Base-by-base conservation (phyloP, 2,329 filamentous ascomycete genomes). In the Podosphaera fusca region DNA sequence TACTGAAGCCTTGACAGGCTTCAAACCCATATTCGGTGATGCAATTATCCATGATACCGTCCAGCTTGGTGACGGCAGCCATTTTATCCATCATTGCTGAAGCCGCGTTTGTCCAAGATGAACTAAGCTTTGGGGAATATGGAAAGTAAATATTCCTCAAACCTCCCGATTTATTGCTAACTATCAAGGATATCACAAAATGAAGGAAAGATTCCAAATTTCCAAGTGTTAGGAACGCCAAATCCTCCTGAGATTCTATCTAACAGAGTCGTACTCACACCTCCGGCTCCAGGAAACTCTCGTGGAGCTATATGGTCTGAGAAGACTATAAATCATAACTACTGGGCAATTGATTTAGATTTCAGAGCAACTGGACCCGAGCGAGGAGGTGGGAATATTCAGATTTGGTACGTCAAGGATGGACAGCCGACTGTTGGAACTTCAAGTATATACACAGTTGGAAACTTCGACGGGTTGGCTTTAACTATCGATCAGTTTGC, bases 221-320 rank as follows among this genome's bases (percentile, higher is more conserved):
- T 63, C 57, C 60, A 67, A 46, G 49, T 68, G 35, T 56, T 59
- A n/a, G 66, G 66, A 55, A 72, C 72, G 50, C 78, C 79, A 34
- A 67, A 71, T 60, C 63, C 69, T 40, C 79, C 80, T 62, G 77
- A 84, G 65, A 69, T 84, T 59, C 79, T 95, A 59, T 94, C 88
- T 62, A 90, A 96, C 74, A 87, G 89, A 68, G 68, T 96, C 59
- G 85, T 98, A 67, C 78, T 98, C 58, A 98, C 92, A 1, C 90
- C 92, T 9, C 82, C 88, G 12, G 82, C 81, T 54, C 87, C 88
- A 4, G 92, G 92, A 57, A 88, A 88, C 70, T 82, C 85, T 66
- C 81, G 88, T 67, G 86, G 87, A 59, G 83, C 85, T 55, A 68
- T 92, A 63, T 98, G 92, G 90, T 75, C 83, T 36, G 80, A 88